Base-by-base conservation (phyloP, 1,284 basidiomycete species). In the Ustilago shanxiensis region DNA sequence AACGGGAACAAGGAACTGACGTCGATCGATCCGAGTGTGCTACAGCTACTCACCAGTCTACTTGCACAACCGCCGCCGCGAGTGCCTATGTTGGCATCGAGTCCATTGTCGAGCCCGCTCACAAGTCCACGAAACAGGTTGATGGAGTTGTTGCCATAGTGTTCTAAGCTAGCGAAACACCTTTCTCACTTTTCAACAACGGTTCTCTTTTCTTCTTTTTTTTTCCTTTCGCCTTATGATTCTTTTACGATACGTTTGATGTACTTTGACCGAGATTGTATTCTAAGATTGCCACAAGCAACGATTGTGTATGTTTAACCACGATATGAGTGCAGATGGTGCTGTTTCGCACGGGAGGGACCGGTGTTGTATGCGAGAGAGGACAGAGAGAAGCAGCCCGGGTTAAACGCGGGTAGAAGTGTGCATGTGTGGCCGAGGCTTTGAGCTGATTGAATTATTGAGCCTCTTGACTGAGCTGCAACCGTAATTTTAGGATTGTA, bases 31-130 rank as follows among this genome's bases (percentile, higher is more conserved):
- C 51, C 67, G 11, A 58, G 57, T 29, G 64, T 71, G 22, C 41
- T 76, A 8, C 65, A 67, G 61, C 57, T 76, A 58, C 65, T 76
- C 22, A 57, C 31, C 50, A 54, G 55, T 28, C n/a, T 75, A 53
- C 53, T 75, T 0, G 45, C 67, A 9, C 53, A 56, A 20, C 67
- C 67, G 10, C 41, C 67, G 7, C 64, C 64, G 7, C 56, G 51
- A 35, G 63, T 52, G 20, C 35, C 54, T 0, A 9, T 51, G 54
- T 16, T 47, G 9, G 26, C 29, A 16, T 16, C 58, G 18, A 60
- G 57, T 26, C 72, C 72, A 9, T 16, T 66, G n/a, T 58, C 66
- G 31, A 74, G 66, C 31, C 72, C 69, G 10, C 55, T 47, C 3
- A 47, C 55, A 14, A 57, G 55, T 16, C 55, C 60, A 11, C 60